phyloP scores from a whole-genome alignment of 2,329 filamentous ascomycete genomes.

The Elsinoe perseae region DNA sequence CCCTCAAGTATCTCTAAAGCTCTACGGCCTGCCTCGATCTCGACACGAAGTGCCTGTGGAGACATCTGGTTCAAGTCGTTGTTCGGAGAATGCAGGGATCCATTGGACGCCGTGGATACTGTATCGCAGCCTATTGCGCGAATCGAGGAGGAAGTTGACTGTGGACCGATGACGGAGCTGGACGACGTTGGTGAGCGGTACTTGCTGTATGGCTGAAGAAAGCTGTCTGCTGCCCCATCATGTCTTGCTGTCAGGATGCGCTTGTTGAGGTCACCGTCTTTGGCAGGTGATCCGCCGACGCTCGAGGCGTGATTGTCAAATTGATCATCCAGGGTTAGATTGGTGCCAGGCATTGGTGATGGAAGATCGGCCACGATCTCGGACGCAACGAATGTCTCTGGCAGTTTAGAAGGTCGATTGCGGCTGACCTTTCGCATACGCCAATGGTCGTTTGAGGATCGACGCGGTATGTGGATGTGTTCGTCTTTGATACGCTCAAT shows the following conservation, averaged over 20 bases:
- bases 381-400: neutral
- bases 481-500: conserved; percentile 12
- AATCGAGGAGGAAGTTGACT: neutral
- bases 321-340: conserved; percentile 14
- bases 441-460: conserved; percentile 13
- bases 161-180: neutral
- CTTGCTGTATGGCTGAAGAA: no score
- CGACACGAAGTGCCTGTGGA: neutral
- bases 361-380: neutral
- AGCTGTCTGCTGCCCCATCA: neutral
- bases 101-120: no score
- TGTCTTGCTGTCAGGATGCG: neutral
- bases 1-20: conserved; percentile 1
- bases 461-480: neutral
- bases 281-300: no score
- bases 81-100: no score
- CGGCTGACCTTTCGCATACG: neutral
- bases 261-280: no score
- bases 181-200: no score
- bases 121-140: neutral
- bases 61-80: neutral
- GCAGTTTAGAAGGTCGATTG: neutral
- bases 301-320: neutral
- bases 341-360: conserved; percentile 16
- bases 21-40: conserved; percentile 10